These are phyloP conservation scores for Mallotus japonicus DNA, from an alignment of 441 rosid species.

Conservation along the genomic window DNA sequence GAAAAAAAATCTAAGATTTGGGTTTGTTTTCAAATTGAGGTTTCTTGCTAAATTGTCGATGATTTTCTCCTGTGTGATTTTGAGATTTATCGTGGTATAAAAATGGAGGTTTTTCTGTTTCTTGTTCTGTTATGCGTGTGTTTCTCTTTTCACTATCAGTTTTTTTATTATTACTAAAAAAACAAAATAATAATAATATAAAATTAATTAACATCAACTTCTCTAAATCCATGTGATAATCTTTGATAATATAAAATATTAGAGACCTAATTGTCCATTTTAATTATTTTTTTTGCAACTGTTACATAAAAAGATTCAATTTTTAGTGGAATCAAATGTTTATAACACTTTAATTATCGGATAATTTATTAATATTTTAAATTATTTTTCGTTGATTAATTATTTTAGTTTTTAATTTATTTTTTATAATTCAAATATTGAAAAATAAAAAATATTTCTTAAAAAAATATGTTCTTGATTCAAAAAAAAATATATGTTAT, in stretches of 20 bases:
- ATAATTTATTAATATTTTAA: no score
- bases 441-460: no score
- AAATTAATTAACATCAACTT: not conserved
- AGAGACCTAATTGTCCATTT: not conserved
- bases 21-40: not conserved
- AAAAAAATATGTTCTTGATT: no score
- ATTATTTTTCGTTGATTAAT: no score
- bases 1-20: not conserved
- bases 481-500: no score
- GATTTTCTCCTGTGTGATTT: not conserved
- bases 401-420: no score
- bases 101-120: not conserved
- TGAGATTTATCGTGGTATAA: not conserved
- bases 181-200: not conserved
- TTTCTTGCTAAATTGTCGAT: not conserved
- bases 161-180: not conserved
- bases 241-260: not conserved
- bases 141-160: not conserved
- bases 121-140: constrained; percentile 1
- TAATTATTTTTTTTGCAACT: not conserved
- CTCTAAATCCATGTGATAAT: constrained; percentile 1
- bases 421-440: no score
- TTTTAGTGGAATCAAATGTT: no score
- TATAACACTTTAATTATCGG: no score
- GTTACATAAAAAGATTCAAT: no score